Evolutionary conservation across 78 protist genomes (phyloP).

Genomic region (Dictyostelium intermedium): DNA sequence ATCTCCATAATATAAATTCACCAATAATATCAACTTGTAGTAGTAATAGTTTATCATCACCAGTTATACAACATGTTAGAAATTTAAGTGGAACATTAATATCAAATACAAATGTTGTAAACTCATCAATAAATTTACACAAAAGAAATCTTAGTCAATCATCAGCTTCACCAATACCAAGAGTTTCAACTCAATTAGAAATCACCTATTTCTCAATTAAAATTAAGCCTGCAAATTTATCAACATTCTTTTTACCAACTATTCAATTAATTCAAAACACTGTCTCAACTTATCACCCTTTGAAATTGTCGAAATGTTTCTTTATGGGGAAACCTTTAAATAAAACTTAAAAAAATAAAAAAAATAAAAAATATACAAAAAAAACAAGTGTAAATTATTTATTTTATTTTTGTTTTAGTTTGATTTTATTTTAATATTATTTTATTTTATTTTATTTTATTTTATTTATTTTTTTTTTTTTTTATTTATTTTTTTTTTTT

Average conservation of each 20-base stretch:
- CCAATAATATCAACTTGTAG: not conserved
- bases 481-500: not conserved
- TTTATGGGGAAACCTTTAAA: slow-evolving; percentile 3
- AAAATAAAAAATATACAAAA: not conserved
- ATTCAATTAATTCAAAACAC: slow-evolving; percentile 6
- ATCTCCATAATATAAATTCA: not conserved
- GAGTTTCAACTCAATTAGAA: not conserved
- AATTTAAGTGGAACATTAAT: slow-evolving; percentile 9
- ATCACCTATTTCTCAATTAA: not conserved
- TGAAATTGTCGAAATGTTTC: not conserved
- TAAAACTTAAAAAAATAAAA: not conserved
- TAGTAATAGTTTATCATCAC: not conserved
- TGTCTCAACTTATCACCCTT: not conserved
- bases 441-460: not conserved
- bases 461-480: not conserved
- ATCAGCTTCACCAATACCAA: not conserved
- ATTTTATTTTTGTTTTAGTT: not conserved
- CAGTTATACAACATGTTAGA: not conserved
- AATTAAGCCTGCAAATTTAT: not conserved
- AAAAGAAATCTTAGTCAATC: slow-evolving; percentile 15
- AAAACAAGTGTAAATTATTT: not conserved
- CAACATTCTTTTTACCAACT: slow-evolving; percentile 29
- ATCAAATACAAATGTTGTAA: not conserved
- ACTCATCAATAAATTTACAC: not conserved
- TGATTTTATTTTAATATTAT: too few species aligned